Evolutionary conservation across 2,329 filamentous ascomycete genomes (phyloP).

Genomic region (Herpotrichia juniperi): DNA sequence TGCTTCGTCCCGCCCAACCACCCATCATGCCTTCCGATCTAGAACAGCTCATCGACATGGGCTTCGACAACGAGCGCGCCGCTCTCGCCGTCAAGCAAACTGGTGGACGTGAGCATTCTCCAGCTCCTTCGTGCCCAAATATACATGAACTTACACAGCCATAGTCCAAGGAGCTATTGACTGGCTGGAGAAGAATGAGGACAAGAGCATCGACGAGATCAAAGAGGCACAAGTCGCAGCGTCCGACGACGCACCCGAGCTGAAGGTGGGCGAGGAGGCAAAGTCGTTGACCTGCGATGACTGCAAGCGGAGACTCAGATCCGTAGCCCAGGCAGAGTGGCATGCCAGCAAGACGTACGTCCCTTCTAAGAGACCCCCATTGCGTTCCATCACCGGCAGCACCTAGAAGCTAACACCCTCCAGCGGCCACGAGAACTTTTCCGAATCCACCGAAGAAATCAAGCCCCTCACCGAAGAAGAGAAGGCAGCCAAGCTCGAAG

Average conservation of each 20-base stretch:
- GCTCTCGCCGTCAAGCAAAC: conserved; percentile 84
- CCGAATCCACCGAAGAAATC: conserved; percentile 91
- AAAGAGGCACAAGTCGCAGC: conserved; percentile 54
- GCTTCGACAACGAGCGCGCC: conserved; percentile 82
- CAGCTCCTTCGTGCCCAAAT: not conserved
- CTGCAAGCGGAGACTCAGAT: conserved; percentile 89
- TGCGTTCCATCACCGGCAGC: not conserved
- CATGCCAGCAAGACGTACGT: conserved; percentile 84
- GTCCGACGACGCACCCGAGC: conserved; percentile 63
- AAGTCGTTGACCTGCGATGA: conserved; percentile 91
- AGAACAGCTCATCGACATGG: conserved; percentile 68
- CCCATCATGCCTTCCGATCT: conserved; percentile 59
- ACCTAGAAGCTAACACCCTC: conserved; percentile 7
- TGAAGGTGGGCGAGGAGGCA: conserved; percentile 73
- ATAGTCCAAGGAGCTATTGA: conserved; percentile 86
- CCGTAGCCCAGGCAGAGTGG: conserved; percentile 80
- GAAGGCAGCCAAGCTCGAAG: conserved; percentile 78
- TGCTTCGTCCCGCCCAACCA: conserved; percentile 9
- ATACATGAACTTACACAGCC: conserved; percentile 7
- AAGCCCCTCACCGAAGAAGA: conserved; percentile 90
- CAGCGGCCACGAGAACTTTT: conserved; percentile 86
- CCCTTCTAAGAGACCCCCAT: not conserved
- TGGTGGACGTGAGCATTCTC: conserved; percentile 69
- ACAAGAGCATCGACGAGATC: conserved; percentile 84
- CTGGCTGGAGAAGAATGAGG: conserved; percentile 92